Evolutionary conservation across 1,139 yeast species (phyloP), one percentile per base, ranked within the genome.

Genomic region (Pichia sp.): DNA sequence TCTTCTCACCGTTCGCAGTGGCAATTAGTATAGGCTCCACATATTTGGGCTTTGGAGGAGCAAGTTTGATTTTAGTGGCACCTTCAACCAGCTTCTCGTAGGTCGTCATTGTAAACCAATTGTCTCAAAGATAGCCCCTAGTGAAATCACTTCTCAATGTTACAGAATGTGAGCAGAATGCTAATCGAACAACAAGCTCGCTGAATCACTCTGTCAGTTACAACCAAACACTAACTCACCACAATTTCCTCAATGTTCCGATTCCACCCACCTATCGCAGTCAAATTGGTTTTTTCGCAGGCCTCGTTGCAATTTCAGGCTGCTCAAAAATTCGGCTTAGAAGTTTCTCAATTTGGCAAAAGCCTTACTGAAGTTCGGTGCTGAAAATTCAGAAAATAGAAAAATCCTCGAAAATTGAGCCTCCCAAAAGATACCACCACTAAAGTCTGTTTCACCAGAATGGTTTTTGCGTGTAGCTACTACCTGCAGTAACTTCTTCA

Each of bases 41-140:
- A 59, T 91, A 93, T 60, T 93, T 91, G 34, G 94, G 83, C 64
- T 91, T 91, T 14, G 98, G 98, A 22, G 97, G 96, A n/a, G 98
- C 97, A 66, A 88, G 58, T 56, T 72, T 72, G 31, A 72, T 70
- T 62, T 80, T 80, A n/a, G 88, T 80, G 41, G 86, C 88, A 38
- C 86, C 76, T 63, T 67, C 77, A 41, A 78, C 82, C 48, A 77
- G 62, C 59, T 77, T 77, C 44, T 73, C 77, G 51, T 65, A 71
- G 1, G 74, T 69, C 9, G 75, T 68, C 75, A 71, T 70, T 22
- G 31, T 31, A 8, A 8, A 10, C 10, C 24, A 22, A 22, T 22
- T 22, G 24, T 22, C 24, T 22, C 9, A 22, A 8, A 22, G 10
- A 22, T 22, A 22, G 7, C 24, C 24, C 28, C 28, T 12, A 8